A percentile compares a stretch with the other conserved stretches of the same genome.
Conservation (phyloP, 2,329 filamentous ascomycete species). For the Epichloe sylvatica region DNA sequence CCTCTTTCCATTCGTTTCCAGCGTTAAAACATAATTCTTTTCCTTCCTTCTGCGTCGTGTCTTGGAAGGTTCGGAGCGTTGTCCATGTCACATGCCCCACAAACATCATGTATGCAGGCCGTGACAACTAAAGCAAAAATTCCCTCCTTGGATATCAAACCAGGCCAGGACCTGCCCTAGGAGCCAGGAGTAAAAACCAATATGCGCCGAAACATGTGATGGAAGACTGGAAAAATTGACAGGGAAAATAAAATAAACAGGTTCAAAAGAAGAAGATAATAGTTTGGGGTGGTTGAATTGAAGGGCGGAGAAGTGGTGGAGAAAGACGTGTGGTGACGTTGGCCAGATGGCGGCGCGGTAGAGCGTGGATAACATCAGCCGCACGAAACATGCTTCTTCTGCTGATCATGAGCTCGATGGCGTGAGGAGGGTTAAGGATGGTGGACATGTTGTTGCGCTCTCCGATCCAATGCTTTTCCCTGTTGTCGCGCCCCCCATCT, state of each 20-base stretch:
- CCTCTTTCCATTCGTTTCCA: neutral
- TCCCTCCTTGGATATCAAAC: conserved; percentile 5
- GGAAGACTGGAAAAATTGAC: neutral
- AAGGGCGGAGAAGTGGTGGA: neutral
- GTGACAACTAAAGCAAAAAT: neutral
- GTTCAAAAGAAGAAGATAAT: neutral
- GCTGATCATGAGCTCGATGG: neutral
- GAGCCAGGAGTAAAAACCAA: neutral
- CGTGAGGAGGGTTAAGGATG: neutral
- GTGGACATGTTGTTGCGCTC: neutral
- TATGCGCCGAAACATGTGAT: conserved; percentile 5
- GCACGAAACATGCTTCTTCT: neutral
- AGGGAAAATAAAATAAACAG: neutral
- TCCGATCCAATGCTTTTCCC: neutral
- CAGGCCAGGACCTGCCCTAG: conserved; percentile 1
- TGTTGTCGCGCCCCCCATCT: neutral
- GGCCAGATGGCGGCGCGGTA: neutral
- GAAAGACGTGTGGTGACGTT: neutral
- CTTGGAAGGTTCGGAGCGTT: neutral
- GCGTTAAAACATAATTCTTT: neutral
- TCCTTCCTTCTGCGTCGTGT: neutral
- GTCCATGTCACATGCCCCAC: neutral
- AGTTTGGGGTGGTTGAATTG: neutral
- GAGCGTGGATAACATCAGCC: neutral
- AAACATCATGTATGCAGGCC: conserved; percentile 3